Evolutionary conservation across 148 eudicot genomes (phyloP).

Genomic region (Silene conica): DNA sequence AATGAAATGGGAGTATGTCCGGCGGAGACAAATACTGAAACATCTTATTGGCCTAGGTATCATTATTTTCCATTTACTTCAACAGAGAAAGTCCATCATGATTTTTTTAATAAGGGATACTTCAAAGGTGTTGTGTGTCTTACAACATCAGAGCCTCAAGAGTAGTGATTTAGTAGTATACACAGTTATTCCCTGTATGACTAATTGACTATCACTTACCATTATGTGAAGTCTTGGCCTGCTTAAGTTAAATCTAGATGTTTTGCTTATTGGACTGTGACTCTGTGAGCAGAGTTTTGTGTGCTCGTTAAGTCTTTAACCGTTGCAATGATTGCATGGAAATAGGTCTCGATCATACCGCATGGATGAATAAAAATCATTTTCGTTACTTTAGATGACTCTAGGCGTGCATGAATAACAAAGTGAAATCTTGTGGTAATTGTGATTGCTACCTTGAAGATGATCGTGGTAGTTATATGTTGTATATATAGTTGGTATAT

Average conservation of each 20-base stretch:
- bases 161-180: not conserved
- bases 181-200: not conserved
- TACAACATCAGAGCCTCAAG: not conserved
- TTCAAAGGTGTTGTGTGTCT: not conserved
- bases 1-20: constrained; percentile 73
- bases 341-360: not conserved
- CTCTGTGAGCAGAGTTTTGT: not conserved
- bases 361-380: not conserved
- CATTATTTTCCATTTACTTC: not conserved
- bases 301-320: not conserved
- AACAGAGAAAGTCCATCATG: not conserved
- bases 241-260: not conserved
- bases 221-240: not conserved
- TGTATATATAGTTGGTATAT: not conserved
- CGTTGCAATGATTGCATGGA: constrained; percentile 1
- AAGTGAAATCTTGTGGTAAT: not conserved
- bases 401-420: not conserved
- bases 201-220: not conserved
- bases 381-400: not conserved
- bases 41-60: constrained; percentile 68
- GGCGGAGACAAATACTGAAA: constrained; percentile 54
- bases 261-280: not conserved
- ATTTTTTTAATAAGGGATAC: not conserved
- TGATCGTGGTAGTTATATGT: not conserved
- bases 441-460: not conserved